Percentiles rank a stretch among this genome's conserved stretches.
Evolutionary conservation across 768 basidiomycete species (phyloP).

Genomic region (Trametes coccinea): DNA sequence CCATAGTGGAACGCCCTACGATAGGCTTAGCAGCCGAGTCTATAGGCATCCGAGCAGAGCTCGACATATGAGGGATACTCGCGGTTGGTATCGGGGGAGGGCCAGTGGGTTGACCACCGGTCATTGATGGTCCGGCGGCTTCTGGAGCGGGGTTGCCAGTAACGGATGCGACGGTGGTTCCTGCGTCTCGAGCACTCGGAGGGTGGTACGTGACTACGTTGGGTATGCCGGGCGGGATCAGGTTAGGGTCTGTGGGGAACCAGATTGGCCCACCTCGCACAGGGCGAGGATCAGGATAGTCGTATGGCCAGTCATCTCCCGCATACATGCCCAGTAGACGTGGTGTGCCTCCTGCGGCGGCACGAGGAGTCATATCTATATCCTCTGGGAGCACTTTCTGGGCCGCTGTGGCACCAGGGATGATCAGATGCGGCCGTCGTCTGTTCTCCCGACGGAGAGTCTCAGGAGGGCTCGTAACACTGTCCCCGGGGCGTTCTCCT

Average conservation of each 20-base stretch:
- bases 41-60: constrained; percentile 2
- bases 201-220: neutral
- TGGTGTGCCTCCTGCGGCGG: neutral
- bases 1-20: neutral
- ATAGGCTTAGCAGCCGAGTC: neutral
- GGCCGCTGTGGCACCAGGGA: constrained; percentile 20
- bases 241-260: neutral
- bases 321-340: constrained; percentile 1
- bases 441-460: constrained; percentile 13
- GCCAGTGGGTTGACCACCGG: neutral
- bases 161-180: neutral
- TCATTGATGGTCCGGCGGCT: neutral
- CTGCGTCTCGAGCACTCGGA: neutral
- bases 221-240: neutral
- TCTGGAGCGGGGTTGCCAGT: neutral
- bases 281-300: constrained; percentile 4
- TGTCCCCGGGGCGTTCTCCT: constrained; percentile 1
- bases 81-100: neutral
- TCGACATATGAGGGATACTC: neutral
- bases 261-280: neutral
- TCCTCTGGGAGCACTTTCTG: constrained; percentile 17
- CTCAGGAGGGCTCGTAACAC: neutral
- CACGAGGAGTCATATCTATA: constrained; percentile 6
- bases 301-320: constrained; percentile 7
- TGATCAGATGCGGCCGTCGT: constrained; percentile 12